Evolutionary conservation across 805 yeast genomes (phyloP), one percentile per base, ranked within the genome.

Genomic region (Schizosaccharomyces japonicus): DNA sequence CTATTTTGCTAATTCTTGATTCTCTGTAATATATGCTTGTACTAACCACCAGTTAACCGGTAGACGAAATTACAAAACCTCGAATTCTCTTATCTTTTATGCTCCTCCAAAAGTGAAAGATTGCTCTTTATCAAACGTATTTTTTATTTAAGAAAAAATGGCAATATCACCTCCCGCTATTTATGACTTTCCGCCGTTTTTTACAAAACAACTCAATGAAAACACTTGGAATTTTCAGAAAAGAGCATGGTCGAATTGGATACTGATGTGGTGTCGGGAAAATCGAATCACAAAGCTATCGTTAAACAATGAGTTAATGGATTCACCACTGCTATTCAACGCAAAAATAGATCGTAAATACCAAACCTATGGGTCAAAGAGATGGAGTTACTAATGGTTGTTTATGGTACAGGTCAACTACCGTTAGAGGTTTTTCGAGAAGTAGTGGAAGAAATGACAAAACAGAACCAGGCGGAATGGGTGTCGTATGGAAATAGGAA

Each of bases 231-330:
- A 36, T 15, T 36, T 27, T 17, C 42, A 36, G 13, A 36, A 36
- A 23, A 6, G 27, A 3, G 42, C 42, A 15, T 36, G 42, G 42
- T 27, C 17, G 23, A 36, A 19, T 13, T 36, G 42, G 42, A 36
- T 36, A 17, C 42, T n/a, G 5, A 19, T 36, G 13, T 36, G 42
- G 42, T 36, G 42, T 21, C 42, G 42, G 25, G 42, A 36, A 21
- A 17, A 36, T 23, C 17, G 42, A 23, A 17, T 19, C 13, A 36
- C 42, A 15, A 17, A 23, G 25, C 7, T 36, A 11, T 19, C 13
- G 17, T 19, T 36, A 2, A 6, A 36, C 23, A 7, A 25, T 7
- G 42, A 21, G 13, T 23, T 36, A 23, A n/a, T 36, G 23, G 42
- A 36, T 4, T 5, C 27, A 5, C 26, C 42, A 19, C 6, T 36